Evolutionary conservation across 2,329 filamentous ascomycete species (phyloP), one percentile per base, ranked within the genome.

Genomic region (Chalaropsis ovoidea): DNA sequence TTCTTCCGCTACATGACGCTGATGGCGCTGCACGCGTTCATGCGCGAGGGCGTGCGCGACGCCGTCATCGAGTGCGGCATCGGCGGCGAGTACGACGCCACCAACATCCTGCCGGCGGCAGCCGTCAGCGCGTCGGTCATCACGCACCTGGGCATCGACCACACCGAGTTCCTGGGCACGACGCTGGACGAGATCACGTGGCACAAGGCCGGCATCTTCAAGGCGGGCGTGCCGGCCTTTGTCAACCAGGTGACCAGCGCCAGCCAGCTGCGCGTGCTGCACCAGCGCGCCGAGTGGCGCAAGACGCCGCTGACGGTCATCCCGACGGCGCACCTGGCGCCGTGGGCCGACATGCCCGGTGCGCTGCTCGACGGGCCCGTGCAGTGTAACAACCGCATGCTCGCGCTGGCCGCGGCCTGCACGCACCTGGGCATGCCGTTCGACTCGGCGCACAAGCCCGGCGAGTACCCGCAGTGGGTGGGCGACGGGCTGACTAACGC

Each of bases 1-100:
- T 97, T 95, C 75, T 97, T 97, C 74, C 87, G 93, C 35, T 96
- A 89, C 72, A 75, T 99, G 72, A 96, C 93, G 0, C 80, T 99
- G 45, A 82, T 96, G 77, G 92, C 92, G 1, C 84, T 95, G 71
- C 91, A 95, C 71, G 82, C 86, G 1, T 99, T 95, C 70, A 72
- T 95, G 31, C 75, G 80, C 61, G 87, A 94, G 73, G 86, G 87
- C 0, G 86, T 96, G 0, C 80, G 86, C 69, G 85, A 85, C 19
- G 92, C 90, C 0, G 85, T 97, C 10, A 81, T 97, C 42, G 94
- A 99, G 76, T 95, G 90, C 71, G 94, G 94, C 0, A 95, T 97
- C 69, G 94, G 94, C 17, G 94, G 92, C 61, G 90, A 96, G 76
- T 91, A 91, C 71, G 93, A 97, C 72, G 88, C 88, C 35, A 99